Evolutionary conservation across 139 green algal genomes (phyloP), one percentile per base, ranked within the genome.

Genomic region (Coccomyxa sp.): DNA sequence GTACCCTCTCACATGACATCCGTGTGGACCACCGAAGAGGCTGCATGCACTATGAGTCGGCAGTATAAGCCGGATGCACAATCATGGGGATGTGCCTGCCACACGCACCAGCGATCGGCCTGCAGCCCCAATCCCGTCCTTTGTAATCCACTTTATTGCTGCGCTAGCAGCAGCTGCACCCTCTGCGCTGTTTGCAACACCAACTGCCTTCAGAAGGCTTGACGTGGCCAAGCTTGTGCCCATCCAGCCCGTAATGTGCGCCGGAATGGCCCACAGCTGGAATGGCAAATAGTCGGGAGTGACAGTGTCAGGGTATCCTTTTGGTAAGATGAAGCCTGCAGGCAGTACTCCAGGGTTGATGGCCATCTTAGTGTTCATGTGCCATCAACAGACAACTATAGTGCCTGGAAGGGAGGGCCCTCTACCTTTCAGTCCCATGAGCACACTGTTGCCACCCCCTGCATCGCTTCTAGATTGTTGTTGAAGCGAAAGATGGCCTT

Each of bases 251-350:
- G 78, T 55, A 1, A 78, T 75, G 41, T 79, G 78, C 16, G 41
- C 40, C 18, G 79, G 68, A 38, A 81, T 55, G 27, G 74, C 78
- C 81, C 82, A 92, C 36, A 96, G 79, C 84, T 97, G 93, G 86
- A 97, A 97, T 5, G 80, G 14, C 44, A 92, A 50, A 79, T 97
- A 97, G 77, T 97, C 93, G 27, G 80, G 55, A 2, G 91, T 93
- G 0, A 94, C 89, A 22, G 44, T 90, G 40, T 74, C 41, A 2
- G 93, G 93, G 50, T 82, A 97, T 27, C 92, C 93, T 12, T 79
- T 78, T 22, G 93, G 93, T 6, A 97, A 82, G 70, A 97, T 92
- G 35, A 88, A 81, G 36, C 72, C 81, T 85, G 81, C 44, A 75
- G 7, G 33, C 37, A 64, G 50, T 7, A 22, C 50, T 64, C n/a